phyloP scores from a whole-genome alignment of 805 yeast species.

The Pichia pseudocactophila region DNA sequence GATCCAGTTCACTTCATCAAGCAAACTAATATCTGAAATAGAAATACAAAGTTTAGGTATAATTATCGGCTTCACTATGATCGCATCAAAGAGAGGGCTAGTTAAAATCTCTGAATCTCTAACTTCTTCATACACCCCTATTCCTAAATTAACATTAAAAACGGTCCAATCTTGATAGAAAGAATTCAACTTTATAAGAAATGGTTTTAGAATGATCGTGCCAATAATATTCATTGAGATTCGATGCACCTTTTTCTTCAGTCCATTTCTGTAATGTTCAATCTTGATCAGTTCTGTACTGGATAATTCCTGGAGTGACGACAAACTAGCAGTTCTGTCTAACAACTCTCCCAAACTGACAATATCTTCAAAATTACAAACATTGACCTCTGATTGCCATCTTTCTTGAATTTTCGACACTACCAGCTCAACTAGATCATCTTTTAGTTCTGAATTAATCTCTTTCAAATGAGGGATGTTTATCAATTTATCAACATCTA shows the following conservation, averaged over 20 bases:
- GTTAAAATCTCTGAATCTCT: conserved; percentile 3
- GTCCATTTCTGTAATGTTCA: background rate
- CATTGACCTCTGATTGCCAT: conserved; percentile 14
- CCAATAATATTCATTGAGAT: conserved; percentile 2
- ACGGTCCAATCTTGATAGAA: conserved; percentile 7
- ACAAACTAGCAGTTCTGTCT: conserved; percentile 11
- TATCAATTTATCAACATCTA: conserved; percentile 1
- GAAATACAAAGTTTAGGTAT: conserved; percentile 30
- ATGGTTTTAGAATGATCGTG: conserved; percentile 6
- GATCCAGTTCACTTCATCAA: conserved; percentile 12
- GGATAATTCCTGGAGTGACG: conserved; percentile 7
- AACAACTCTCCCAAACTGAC: conserved; percentile 22
- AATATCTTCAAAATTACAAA: conserved; percentile 33
- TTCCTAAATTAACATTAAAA: conserved; percentile 3
- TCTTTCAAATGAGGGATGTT: background rate
- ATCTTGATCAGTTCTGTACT: background rate
- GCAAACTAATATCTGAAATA: conserved; percentile 14
- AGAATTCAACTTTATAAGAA: conserved; percentile 1
- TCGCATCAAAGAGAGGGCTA: background rate
- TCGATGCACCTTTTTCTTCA: background rate
- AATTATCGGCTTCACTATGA: conserved; percentile 19
- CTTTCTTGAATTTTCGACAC: conserved; percentile 19
- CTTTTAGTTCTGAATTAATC: background rate
- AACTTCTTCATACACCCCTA: conserved; percentile 28
- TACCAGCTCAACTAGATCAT: conserved; percentile 12